Conservation (phyloP, 2,329 filamentous ascomycete genomes). For the Pseudogymnoascus sp. region DNA sequence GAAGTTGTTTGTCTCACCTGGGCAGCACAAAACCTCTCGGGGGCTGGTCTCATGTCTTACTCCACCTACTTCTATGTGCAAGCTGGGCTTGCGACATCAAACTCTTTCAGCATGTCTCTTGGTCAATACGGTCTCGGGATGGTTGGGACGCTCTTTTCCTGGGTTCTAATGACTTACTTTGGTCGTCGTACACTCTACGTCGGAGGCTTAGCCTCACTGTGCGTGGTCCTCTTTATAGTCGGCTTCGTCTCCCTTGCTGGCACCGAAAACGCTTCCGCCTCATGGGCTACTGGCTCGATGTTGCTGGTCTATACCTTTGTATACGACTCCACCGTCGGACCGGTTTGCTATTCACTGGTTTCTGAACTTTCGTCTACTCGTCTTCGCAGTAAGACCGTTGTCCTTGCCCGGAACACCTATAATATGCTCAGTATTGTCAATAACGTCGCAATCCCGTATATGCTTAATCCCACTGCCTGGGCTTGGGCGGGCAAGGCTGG, state of each 20-base stretch:
- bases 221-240: conserved; percentile 37
- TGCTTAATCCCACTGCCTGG: conserved; percentile 49
- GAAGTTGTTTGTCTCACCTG: conserved; percentile 49
- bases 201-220: conserved; percentile 37
- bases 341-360: conserved; percentile 34
- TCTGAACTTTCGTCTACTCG: conserved; percentile 33
- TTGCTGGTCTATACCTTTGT: conserved; percentile 34
- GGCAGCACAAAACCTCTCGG: conserved; percentile 49
- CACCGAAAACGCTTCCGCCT: conserved; percentile 30
- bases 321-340: conserved; percentile 37
- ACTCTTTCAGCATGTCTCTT: conserved; percentile 46
- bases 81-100: conserved; percentile 40
- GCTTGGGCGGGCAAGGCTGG: conserved; percentile 77
- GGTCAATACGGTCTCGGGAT: conserved; percentile 38
- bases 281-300: conserved; percentile 35
- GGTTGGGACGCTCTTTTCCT: conserved; percentile 41
- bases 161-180: conserved; percentile 38
- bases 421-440: conserved; percentile 26
- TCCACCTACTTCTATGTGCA: conserved; percentile 5
- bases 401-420: conserved; percentile 31
- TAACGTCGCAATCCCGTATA: conserved; percentile 22
- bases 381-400: conserved; percentile 33
- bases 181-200: conserved; percentile 46
- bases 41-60: not conserved
- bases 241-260: conserved; percentile 37